phyloP scores from a whole-genome alignment of 2,329 filamentous ascomycete species.

The Ceratocystiopsis sp. region DNA sequence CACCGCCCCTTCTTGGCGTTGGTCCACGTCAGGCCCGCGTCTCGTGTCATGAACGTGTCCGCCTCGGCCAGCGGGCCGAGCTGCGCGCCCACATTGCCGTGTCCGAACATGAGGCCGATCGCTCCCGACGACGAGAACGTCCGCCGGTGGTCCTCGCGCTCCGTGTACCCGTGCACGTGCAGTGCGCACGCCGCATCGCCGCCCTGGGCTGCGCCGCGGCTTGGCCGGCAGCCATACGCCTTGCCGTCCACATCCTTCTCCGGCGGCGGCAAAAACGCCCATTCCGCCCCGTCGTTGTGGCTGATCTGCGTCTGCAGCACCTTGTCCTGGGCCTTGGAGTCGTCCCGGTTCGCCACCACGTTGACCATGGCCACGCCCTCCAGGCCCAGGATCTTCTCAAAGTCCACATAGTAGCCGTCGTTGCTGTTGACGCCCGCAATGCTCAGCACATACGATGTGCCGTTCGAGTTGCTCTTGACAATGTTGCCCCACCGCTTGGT shows the following conservation, averaged over 20 bases:
- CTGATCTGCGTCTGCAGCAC: slow-evolving; percentile 81
- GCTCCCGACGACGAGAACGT: slow-evolving; percentile 81
- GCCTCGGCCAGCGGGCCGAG: slow-evolving; percentile 42
- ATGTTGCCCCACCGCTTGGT: slow-evolving; percentile 67
- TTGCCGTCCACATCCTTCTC: slow-evolving; percentile 53
- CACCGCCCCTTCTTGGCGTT: slow-evolving; percentile 74
- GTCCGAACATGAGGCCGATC: slow-evolving; percentile 76
- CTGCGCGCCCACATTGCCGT: slow-evolving; percentile 70
- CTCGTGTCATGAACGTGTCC: slow-evolving; percentile 78
- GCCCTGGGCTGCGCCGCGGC: slow-evolving; percentile 21
- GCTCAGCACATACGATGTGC: slow-evolving; percentile 83
- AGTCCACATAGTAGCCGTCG: slow-evolving; percentile 65
- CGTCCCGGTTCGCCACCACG: slow-evolving; percentile 56
- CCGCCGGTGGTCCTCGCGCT: slow-evolving; percentile 63
- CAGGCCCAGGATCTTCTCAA: slow-evolving; percentile 84
- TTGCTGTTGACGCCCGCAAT: slow-evolving; percentile 70
- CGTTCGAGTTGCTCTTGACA: slow-evolving; percentile 97
- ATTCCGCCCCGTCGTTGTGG: slow-evolving; percentile 88
- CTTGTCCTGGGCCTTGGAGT: slow-evolving; percentile 42
- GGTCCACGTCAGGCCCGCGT: slow-evolving; percentile 82
- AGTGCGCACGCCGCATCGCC: slow-evolving; percentile 59
- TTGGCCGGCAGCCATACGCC: slow-evolving; percentile 42
- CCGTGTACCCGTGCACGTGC: slow-evolving; percentile 91
- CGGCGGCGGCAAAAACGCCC: slow-evolving; percentile 63
- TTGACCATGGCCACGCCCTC: slow-evolving; percentile 87